phyloP scores from a whole-genome alignment of 495 filamentous ascomycete species.

The Corynascus novoguineensis region DNA sequence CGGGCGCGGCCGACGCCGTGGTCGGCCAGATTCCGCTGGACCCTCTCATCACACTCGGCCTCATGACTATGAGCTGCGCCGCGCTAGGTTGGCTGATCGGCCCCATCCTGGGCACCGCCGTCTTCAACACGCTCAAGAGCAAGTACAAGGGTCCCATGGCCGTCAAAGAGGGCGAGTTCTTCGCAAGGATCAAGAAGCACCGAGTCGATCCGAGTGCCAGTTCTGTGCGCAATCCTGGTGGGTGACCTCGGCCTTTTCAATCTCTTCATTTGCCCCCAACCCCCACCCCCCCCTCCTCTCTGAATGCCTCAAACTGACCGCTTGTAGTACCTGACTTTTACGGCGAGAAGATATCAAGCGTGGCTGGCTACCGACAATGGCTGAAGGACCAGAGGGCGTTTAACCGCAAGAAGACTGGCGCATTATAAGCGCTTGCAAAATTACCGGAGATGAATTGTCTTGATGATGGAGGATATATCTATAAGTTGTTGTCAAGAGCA shows the following conservation, averaged over 20 bases:
- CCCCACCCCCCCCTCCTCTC: too few species aligned
- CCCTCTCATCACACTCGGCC: slow-evolving; percentile 74
- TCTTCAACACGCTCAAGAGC: slow-evolving; percentile 68
- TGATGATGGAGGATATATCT: background rate
- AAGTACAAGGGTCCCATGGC: slow-evolving; percentile 61
- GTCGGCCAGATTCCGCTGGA: slow-evolving; percentile 69
- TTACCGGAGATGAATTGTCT: slow-evolving; percentile 5
- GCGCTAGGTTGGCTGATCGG: slow-evolving; percentile 81
- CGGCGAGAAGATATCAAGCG: slow-evolving; percentile 92
- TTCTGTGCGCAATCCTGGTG: slow-evolving; percentile 54
- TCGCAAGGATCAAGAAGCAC: slow-evolving; percentile 76
- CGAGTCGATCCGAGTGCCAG: slow-evolving; percentile 74
- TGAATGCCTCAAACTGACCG: slow-evolving; percentile 8
- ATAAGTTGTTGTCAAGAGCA: background rate
- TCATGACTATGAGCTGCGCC: slow-evolving; percentile 65
- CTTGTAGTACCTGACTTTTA: slow-evolving; percentile 58
- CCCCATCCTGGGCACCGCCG: slow-evolving; percentile 66
- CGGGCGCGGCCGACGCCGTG: slow-evolving; percentile 61
- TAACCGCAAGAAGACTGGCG: slow-evolving; percentile 73
- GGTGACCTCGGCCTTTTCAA: slow-evolving; percentile 9
- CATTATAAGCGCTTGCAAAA: slow-evolving; percentile 34
- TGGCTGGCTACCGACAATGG: slow-evolving; percentile 87
- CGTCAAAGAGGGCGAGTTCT: slow-evolving; percentile 89
- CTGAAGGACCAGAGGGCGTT: slow-evolving; percentile 96
- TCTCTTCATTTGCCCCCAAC: too few species aligned